Base-by-base conservation (phyloP, 106 monocot species). In the Ottelia alismoides region DNA sequence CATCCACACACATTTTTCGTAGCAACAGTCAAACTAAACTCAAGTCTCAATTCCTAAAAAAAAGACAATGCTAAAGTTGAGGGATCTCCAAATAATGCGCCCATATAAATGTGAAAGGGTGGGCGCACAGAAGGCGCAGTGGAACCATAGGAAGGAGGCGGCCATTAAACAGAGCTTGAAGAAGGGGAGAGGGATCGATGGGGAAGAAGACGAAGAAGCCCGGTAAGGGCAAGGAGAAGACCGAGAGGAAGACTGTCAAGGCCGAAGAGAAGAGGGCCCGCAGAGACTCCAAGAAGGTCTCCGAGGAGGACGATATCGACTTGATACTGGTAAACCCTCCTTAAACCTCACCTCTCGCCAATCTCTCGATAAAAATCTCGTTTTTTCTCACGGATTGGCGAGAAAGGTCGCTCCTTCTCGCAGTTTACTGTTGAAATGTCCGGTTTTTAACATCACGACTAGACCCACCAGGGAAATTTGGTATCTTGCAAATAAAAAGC, bases 181-280 rank as follows among this genome's bases (percentile, higher is more conserved):
- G 51, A 51, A 2, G 21, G 51, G n/a, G 51, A 11, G 22, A 51
- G 51, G 22, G 24, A 63, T 24, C 50, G 28, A 98, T 89, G 96
- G 96, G 82, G 67, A 98, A 85, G 82, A 98, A 98, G 82, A 55
- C 72, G 62, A 98, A 89, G 84, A 89, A 98, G 70, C 71, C 82
- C 0, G 85, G 96, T 0, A 81, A 65, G 56, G 96, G 96, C 25
- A 89, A 98, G 77, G 96, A 98, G 82, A 98, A 98, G 70, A 98
- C 96, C 61, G 96, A 98, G 79, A 71, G 65, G 65, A 98, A 90
- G 70, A 98, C 96, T 14, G 89, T 82, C 25, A 98, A 89, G 60
- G 85, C 78, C 18, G 96, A 89, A 66, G 96, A 80, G 74, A 98
- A 98, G 76, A 62, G 76, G 20, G 79, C 77, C 29, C 67, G 89